These are phyloP conservation scores for Nitzschia putrida DNA, from an alignment of 108 stramenopile species.

Conservation along the genomic window DNA sequence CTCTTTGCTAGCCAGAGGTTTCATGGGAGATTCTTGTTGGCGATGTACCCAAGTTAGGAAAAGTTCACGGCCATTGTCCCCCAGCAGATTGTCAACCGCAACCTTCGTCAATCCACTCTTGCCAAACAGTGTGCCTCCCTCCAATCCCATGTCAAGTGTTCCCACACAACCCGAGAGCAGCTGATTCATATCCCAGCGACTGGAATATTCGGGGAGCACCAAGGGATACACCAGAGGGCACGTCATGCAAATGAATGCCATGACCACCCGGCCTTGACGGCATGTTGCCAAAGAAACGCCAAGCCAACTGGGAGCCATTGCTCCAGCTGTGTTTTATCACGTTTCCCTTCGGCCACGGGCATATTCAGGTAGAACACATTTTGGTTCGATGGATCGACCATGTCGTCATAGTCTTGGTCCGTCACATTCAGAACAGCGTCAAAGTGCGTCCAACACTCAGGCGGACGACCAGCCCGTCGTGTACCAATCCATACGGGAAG, in stretches of 20 bases:
- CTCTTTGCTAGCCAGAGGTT: slow-evolving; percentile 56
- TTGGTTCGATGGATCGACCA: not conserved
- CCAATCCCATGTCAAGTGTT: no score
- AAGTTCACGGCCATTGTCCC: slow-evolving; percentile 36
- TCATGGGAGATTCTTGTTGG: not conserved
- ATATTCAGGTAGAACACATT: slow-evolving; percentile 59
- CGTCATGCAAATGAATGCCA: slow-evolving; percentile 46
- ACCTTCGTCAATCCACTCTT: no score
- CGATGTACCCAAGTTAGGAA: slow-evolving; percentile 52
- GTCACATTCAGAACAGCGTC: slow-evolving; percentile 81
- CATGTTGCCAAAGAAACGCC: slow-evolving; percentile 51
- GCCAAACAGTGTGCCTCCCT: no score
- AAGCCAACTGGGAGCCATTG: slow-evolving; percentile 70
- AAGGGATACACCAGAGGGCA: slow-evolving; percentile 37
- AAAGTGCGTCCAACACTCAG: slow-evolving; percentile 68
- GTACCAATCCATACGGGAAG: slow-evolving; percentile 66
- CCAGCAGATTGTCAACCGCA: slow-evolving; percentile 27
- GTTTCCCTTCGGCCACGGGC: slow-evolving; percentile 73
- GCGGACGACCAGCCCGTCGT: slow-evolving; percentile 66
- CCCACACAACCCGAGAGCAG: not conserved
- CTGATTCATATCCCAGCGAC: not conserved
- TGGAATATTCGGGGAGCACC: not conserved
- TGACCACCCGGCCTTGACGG: slow-evolving; percentile 41
- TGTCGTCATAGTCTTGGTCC: slow-evolving; percentile 59
- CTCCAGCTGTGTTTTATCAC: slow-evolving; percentile 65